Conservation (phyloP, 1,139 yeast species). For the Wickerhamomyces sp. region DNA sequence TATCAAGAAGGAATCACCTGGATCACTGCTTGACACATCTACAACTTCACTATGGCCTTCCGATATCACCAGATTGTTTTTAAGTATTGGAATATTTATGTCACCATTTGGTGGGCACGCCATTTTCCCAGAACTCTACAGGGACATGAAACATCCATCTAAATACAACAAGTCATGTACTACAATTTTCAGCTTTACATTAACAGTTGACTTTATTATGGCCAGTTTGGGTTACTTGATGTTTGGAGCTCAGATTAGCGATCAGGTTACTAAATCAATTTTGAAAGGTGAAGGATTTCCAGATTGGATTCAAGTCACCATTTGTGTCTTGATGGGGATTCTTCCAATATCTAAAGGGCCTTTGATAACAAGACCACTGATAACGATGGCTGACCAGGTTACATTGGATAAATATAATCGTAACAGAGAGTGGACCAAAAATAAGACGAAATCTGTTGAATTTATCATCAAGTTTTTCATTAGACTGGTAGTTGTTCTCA, state of each 20-base stretch:
- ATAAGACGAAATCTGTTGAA: neutral
- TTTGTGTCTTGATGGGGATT: constrained; percentile 62
- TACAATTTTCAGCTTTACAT: constrained; percentile 52
- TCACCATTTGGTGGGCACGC: constrained; percentile 84
- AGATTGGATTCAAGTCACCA: constrained; percentile 44
- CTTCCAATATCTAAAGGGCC: constrained; percentile 79
- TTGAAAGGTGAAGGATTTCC: constrained; percentile 68
- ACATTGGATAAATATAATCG: constrained; percentile 19
- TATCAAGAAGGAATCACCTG: constrained; percentile 43
- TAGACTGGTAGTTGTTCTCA: constrained; percentile 12
- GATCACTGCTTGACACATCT: constrained; percentile 51
- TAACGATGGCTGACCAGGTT: constrained; percentile 50
- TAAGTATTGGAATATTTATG: constrained; percentile 67
- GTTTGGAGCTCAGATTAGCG: constrained; percentile 67
- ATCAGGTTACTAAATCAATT: constrained; percentile 71
- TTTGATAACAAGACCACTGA: constrained; percentile 69
- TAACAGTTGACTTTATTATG: constrained; percentile 58
- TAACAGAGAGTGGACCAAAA: neutral
- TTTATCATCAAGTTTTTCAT: constrained; percentile 9
- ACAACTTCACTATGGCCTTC: constrained; percentile 42
- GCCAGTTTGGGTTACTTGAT: constrained; percentile 70
- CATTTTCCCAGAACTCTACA: constrained; percentile 63
- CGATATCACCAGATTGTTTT: constrained; percentile 35
- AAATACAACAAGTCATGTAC: constrained; percentile 38
- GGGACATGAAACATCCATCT: constrained; percentile 65